Conservation (phyloP, 208 protist species). For the Acanthamoeba castellanii region DNA sequence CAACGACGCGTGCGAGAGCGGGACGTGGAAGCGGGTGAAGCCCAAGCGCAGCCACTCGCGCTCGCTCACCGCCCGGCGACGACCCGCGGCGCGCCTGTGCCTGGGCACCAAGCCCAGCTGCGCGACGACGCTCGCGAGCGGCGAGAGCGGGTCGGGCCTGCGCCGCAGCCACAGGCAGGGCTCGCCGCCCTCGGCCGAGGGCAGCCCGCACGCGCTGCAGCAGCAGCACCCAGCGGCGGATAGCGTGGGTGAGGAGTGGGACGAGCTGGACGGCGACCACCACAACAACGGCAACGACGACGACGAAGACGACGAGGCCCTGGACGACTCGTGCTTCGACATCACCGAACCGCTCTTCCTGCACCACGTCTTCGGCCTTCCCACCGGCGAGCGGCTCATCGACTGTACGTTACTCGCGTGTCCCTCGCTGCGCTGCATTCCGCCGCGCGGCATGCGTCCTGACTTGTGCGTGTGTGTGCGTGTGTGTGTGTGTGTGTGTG, state of each 20-base stretch:
- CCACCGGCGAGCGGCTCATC: not conserved
- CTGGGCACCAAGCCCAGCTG: not conserved
- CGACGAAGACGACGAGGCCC: too few species aligned
- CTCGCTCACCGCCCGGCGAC: not conserved
- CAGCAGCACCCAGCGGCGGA: not conserved
- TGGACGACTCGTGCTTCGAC: too few species aligned
- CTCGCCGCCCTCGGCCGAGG: not conserved
- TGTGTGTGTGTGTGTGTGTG: too few species aligned
- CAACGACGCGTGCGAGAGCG: too few species aligned
- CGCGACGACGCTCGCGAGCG: not conserved
- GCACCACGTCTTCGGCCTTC: not conserved
- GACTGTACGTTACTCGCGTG: too few species aligned
- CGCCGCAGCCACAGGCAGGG: not conserved
- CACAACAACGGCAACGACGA: too few species aligned
- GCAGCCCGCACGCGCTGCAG: not conserved
- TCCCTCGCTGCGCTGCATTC: too few species aligned
- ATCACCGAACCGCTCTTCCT: conserved; percentile 18
- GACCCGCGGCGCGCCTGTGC: not conserved
- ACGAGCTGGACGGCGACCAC: too few species aligned
- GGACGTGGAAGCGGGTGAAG: not conserved
- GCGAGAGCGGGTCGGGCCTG: not conserved
- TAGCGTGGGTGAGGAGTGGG: not conserved
- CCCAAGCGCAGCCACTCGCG: not conserved
- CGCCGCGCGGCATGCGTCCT: too few species aligned
- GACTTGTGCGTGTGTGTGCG: too few species aligned